A percentile compares a stretch with the other conserved stretches of the same genome.
phyloP scores from a whole-genome alignment of 2,329 filamentous ascomycete genomes.

The Aspergillus sp. region DNA sequence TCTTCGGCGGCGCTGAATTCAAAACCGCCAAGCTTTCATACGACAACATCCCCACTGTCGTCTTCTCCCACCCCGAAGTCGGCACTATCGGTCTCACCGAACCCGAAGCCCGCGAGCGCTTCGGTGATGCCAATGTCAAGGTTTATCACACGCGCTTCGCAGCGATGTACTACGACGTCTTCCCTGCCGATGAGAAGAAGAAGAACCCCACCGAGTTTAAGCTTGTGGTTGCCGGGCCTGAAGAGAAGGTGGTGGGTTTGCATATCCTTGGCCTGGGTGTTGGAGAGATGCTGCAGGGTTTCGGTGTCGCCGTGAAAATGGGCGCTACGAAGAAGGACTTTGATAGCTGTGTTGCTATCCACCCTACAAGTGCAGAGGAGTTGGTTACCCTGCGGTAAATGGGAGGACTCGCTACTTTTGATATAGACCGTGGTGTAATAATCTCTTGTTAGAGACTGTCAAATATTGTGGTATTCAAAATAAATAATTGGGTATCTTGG shows the following conservation, averaged over 20 bases:
- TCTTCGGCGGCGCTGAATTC: conserved; percentile 49
- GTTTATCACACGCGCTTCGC: conserved; percentile 51
- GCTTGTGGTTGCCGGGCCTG: conserved; percentile 48
- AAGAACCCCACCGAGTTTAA: conserved; percentile 54
- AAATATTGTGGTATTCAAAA: not conserved
- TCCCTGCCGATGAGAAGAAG: conserved; percentile 49
- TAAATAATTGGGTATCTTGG: not conserved
- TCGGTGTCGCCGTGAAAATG: conserved; percentile 77
- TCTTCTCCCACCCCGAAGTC: conserved; percentile 53
- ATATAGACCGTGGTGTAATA: not conserved
- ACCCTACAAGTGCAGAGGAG: conserved; percentile 75
- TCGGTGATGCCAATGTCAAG: conserved; percentile 52
- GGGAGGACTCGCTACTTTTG: not conserved
- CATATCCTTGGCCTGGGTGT: conserved; percentile 50
- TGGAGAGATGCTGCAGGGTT: conserved; percentile 71
- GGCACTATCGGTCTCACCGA: conserved; percentile 52
- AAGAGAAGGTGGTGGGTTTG: conserved; percentile 53
- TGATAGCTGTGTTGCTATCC: conserved; percentile 73
- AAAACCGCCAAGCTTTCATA: conserved; percentile 48
- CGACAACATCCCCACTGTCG: conserved; percentile 53
- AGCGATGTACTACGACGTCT: conserved; percentile 50
- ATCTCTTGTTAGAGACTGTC: not conserved
- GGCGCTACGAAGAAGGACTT: conserved; percentile 76
- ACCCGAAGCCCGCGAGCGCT: conserved; percentile 47
- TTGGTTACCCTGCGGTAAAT: conserved; percentile 59